Evolutionary conservation across 495 filamentous ascomycete species (phyloP).

Genomic region (Aspergillus panamensis): DNA sequence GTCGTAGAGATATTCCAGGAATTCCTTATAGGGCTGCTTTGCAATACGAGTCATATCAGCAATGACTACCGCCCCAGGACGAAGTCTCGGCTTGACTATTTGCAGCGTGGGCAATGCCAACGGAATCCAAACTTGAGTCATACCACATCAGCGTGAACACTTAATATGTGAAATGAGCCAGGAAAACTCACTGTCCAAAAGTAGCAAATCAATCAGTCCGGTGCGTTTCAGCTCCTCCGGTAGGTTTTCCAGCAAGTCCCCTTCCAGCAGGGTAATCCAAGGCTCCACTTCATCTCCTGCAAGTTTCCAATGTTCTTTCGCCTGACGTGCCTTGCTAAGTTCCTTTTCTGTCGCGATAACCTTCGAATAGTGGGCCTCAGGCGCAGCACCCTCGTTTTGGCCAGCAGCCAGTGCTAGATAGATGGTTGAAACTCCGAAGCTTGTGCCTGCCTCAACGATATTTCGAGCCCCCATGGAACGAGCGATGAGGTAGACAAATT

Average conservation of each 20-base stretch:
- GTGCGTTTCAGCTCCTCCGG: conserved; percentile 28
- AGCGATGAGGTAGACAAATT: conserved; percentile 50
- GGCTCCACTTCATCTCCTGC: conserved; percentile 40
- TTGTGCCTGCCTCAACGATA: conserved; percentile 56
- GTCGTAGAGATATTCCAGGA: conserved; percentile 28
- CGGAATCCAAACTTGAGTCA: conserved; percentile 49
- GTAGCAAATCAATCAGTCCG: conserved; percentile 49
- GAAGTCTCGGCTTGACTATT: conserved; percentile 42
- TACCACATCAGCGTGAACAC: not conserved
- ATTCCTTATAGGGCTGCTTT: conserved; percentile 33
- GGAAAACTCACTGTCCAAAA: conserved; percentile 52
- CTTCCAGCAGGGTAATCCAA: conserved; percentile 53
- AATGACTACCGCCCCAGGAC: conserved; percentile 48
- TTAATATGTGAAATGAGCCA: not conserved
- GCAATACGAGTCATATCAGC: conserved; percentile 45
- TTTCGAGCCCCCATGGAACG: conserved; percentile 43
- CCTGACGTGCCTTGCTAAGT: conserved; percentile 41
- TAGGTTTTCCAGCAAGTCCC: conserved; percentile 52
- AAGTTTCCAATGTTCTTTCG: conserved; percentile 47
- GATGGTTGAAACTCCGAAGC: conserved; percentile 58
- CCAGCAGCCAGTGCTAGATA: conserved; percentile 55
- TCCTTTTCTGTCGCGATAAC: conserved; percentile 60
- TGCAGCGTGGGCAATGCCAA: conserved; percentile 49
- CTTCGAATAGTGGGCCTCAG: conserved; percentile 4
- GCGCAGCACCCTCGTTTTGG: conserved; percentile 28